Evolutionary conservation across 306 rosid genomes (phyloP).

Genomic region (Comarum palustre): DNA sequence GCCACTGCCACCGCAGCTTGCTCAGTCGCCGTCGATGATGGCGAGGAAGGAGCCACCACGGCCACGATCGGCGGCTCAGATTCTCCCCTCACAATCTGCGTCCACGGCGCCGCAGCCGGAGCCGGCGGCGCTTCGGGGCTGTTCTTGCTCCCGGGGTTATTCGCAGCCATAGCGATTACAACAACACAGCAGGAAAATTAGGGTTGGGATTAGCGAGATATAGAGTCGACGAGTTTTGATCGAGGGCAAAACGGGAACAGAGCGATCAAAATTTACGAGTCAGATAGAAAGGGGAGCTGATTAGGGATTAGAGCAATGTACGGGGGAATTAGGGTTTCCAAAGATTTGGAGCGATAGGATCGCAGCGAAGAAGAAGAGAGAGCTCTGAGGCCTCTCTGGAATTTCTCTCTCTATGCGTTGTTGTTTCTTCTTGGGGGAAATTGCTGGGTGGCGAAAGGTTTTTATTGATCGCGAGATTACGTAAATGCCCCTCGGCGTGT

Average conservation of each 20-base stretch:
- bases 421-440: constrained; percentile 17
- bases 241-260: constrained; percentile 32
- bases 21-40: neutral
- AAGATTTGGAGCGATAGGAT: constrained; percentile 58
- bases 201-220: constrained; percentile 22
- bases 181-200: constrained; percentile 13
- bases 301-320: constrained; percentile 20
- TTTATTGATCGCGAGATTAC: neutral
- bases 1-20: neutral
- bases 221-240: constrained; percentile 47
- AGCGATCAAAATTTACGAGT: constrained; percentile 20
- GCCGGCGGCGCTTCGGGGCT: constrained; percentile 20
- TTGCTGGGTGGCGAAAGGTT: constrained; percentile 25
- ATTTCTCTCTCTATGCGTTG: neutral
- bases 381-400: constrained; percentile 29
- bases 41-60: neutral
- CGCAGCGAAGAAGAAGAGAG: constrained; percentile 22
- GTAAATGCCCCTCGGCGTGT: neutral
- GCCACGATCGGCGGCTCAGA: constrained; percentile 44
- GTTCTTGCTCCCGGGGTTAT: constrained; percentile 17
- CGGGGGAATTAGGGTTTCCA: constrained; percentile 43
- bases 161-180: constrained; percentile 40
- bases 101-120: constrained; percentile 47
- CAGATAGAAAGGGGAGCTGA: constrained; percentile 5
- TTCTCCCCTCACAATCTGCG: constrained; percentile 56